Evolutionary conservation across 1,139 yeast species (phyloP), one percentile per base, ranked within the genome.

Genomic region (Pichia sp.): DNA sequence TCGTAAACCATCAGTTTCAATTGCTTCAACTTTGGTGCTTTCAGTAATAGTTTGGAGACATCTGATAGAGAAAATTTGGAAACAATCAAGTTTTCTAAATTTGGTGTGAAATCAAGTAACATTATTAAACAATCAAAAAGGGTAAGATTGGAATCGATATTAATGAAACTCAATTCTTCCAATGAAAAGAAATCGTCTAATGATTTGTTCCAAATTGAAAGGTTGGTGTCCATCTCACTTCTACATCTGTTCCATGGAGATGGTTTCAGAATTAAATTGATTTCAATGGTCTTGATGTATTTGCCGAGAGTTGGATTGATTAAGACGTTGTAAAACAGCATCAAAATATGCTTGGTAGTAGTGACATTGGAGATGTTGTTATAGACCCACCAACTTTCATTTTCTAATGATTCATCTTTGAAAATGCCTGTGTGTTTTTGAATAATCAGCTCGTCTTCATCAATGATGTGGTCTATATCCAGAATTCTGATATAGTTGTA

Each of bases 51-150:
- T 28, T 34, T 30, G 3, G 42, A 35, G 7, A 58, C 45, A 20
- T 53, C 44, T 3, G 30, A 3, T 15, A 55, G 28, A 1, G 56
- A 42, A 34, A 60, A 48, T 11, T 58, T 52, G 0, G 60, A 53
- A 5, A 55, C 51, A 31, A 43, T 38, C 22, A 60, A 35, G 8
- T 40, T 45, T 21, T 36, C 38, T 37, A 60, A 38, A 37, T 54
- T 55, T 1, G 55, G 51, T 4, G 58, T 47, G n/a, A 40, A 33
- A 12, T 45, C 36, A 3, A 57, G 19, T 6, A 58, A 28, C 7
- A 55, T 20, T 8, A 32, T 17, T 20, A 60, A 40, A 24, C 54
- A 54, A 35, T 58, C 58, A 33, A 58, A 53, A 12, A 59, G 18
- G 2, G 57, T 48, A 35, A 54, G 38, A 2, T 22, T 24, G 9